A percentile compares a stretch with the other conserved stretches of the same genome.
phyloP scores from a whole-genome alignment of 352 stramenopile genomes.

The Phytophthora tentaculata region DNA sequence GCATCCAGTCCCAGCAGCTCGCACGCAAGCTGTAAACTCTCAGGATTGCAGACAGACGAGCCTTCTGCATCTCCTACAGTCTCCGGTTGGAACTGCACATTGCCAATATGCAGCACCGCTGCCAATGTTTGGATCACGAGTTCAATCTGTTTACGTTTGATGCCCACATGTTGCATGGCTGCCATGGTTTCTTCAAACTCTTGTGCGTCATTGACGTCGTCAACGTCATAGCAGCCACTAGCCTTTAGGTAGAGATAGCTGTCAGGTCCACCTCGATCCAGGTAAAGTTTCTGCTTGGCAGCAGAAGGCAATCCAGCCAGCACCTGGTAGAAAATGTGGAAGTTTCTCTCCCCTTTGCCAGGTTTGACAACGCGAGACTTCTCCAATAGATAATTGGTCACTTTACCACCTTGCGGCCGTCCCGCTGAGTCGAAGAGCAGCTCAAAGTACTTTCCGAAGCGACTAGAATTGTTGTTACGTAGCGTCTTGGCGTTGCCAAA shows the following conservation, averaged over 20 bases:
- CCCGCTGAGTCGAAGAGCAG: slow-evolving; percentile 92
- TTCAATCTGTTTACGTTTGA: slow-evolving; percentile 90
- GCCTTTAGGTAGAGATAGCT: slow-evolving; percentile 90
- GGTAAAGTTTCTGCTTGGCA: slow-evolving; percentile 71
- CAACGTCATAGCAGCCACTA: slow-evolving; percentile 89
- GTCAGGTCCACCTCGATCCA: slow-evolving; percentile 71
- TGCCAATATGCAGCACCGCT: slow-evolving; percentile 82
- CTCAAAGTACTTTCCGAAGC: slow-evolving; percentile 97
- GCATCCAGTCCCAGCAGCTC: slow-evolving; percentile 74
- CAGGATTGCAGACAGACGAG: slow-evolving; percentile 50
- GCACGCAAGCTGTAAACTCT: slow-evolving; percentile 71
- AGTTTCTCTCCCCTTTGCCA: slow-evolving; percentile 92
- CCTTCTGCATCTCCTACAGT: slow-evolving; percentile 79
- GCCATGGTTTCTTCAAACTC: slow-evolving; percentile 89
- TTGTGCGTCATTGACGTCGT: slow-evolving; percentile 92
- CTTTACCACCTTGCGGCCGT: slow-evolving; percentile 83
- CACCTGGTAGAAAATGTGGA: slow-evolving; percentile 96
- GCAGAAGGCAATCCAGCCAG: slow-evolving; percentile 65
- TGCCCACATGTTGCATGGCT: slow-evolving; percentile 89
- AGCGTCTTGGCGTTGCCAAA: slow-evolving; percentile 97
- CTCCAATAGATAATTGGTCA: slow-evolving; percentile 93
- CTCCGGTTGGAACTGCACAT: slow-evolving; percentile 70
- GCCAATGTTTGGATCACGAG: slow-evolving; percentile 87
- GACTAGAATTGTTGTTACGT: slow-evolving; percentile 95
- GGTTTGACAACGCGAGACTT: slow-evolving; percentile 91